phyloP scores from a whole-genome alignment of 495 filamentous ascomycete species.

The Penicillium dipodomyicola region DNA sequence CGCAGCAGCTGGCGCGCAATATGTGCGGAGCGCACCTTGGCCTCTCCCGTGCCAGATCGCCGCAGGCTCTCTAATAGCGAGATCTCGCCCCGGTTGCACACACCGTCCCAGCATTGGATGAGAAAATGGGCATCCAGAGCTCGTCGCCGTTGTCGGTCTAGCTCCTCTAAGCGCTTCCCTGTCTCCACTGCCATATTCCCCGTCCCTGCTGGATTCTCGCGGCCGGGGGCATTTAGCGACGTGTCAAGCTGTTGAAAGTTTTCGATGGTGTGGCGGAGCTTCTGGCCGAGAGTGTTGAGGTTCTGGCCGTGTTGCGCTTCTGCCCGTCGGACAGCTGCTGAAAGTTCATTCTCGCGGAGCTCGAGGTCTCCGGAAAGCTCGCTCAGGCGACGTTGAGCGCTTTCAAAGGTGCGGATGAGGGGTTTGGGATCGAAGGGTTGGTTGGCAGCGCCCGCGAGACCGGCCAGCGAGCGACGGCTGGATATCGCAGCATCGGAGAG shows the following conservation, averaged over 20 bases:
- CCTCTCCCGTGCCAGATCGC: slow-evolving; percentile 73
- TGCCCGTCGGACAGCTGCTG: slow-evolving; percentile 82
- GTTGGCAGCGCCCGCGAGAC: slow-evolving; percentile 49
- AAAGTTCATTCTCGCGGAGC: slow-evolving; percentile 81
- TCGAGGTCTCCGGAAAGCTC: slow-evolving; percentile 84
- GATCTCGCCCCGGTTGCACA: slow-evolving; percentile 79
- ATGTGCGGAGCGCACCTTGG: slow-evolving; percentile 82
- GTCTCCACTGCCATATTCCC: slow-evolving; percentile 94
- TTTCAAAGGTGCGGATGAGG: slow-evolving; percentile 91
- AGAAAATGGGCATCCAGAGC: slow-evolving; percentile 92
- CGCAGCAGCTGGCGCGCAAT: slow-evolving; percentile 85
- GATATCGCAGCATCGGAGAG: slow-evolving; percentile 84
- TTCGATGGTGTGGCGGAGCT: slow-evolving; percentile 86
- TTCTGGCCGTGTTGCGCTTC: slow-evolving; percentile 91
- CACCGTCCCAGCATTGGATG: slow-evolving; percentile 93
- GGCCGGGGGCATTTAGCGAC: slow-evolving; percentile 57
- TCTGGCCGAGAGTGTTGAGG: slow-evolving; percentile 75
- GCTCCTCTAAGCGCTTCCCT: slow-evolving; percentile 85
- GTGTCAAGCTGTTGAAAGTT: slow-evolving; percentile 87
- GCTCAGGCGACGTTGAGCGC: slow-evolving; percentile 73
- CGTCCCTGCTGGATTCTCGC: slow-evolving; percentile 72
- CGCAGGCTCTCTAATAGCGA: slow-evolving; percentile 77
- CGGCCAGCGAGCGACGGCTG: slow-evolving; percentile 63
- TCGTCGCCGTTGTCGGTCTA: slow-evolving; percentile 85
- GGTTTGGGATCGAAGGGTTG: slow-evolving; percentile 96